Percentiles rank a stretch among this genome's conserved stretches.
These are phyloP conservation scores for Pestalotiopsis sp. DNA, from an alignment of 2,329 filamentous ascomycete genomes.

Conservation along the genomic window DNA sequence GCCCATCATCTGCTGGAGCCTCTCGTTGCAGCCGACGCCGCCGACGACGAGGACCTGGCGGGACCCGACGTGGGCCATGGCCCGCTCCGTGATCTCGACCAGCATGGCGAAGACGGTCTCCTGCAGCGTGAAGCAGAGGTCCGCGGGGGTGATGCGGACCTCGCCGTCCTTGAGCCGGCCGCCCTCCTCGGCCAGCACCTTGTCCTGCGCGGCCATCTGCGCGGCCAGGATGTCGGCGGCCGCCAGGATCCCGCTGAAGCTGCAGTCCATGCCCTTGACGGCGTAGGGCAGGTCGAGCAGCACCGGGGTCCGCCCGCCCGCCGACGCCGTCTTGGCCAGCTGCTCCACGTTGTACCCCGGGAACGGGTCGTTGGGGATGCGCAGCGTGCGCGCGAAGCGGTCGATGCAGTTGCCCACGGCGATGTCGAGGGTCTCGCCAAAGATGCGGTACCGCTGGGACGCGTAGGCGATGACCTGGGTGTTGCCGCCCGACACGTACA, in stretches of 20 bases:
- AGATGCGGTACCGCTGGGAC: slow-evolving; percentile 92
- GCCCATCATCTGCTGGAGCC: slow-evolving; percentile 98
- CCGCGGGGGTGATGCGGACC: slow-evolving; percentile 72
- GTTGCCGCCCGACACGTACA: slow-evolving; percentile 96
- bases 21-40: slow-evolving; percentile 92
- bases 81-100: slow-evolving; percentile 96
- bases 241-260: slow-evolving; percentile 89
- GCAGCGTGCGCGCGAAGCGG: slow-evolving; percentile 87
- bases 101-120: slow-evolving; percentile 97
- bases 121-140: slow-evolving; percentile 92
- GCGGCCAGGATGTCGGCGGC: slow-evolving; percentile 79
- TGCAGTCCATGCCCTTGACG: slow-evolving; percentile 99
- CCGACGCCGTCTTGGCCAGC: slow-evolving; percentile 67
- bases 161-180: slow-evolving; percentile 42
- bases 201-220: slow-evolving; percentile 56
- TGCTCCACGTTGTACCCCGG: slow-evolving; percentile 99
- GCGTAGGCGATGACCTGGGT: slow-evolving; percentile 98
- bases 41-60: slow-evolving; percentile 92
- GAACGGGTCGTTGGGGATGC: slow-evolving; percentile 93
- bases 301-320: slow-evolving; percentile 49
- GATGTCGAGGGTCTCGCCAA: slow-evolving; percentile 96
- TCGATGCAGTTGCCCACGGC: slow-evolving; percentile 98
- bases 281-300: slow-evolving; percentile 91
- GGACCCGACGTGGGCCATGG: slow-evolving; percentile 96
- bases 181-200: slow-evolving; percentile 29